Conservation (phyloP, 2,329 filamentous ascomycete genomes). For the Reticulascus tulasneorum region DNA sequence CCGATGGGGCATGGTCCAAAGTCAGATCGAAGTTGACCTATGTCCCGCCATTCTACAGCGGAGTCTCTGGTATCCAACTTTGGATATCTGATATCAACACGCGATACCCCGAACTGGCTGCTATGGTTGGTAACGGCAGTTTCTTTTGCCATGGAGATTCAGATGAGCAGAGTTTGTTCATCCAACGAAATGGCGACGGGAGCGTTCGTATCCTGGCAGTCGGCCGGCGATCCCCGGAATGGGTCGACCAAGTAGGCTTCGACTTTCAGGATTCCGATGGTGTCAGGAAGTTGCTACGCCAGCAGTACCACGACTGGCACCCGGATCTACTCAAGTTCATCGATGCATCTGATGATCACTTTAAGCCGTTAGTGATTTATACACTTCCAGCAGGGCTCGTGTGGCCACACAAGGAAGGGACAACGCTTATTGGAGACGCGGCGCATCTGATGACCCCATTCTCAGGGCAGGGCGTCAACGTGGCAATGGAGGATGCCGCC, state of each 20-base stretch:
- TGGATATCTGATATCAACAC: slow-evolving; percentile 37
- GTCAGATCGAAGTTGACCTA: slow-evolving; percentile 30
- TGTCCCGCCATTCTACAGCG: slow-evolving; percentile 39
- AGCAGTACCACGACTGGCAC: slow-evolving; percentile 36
- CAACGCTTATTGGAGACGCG: slow-evolving; percentile 4
- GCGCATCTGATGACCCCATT: slow-evolving; percentile 7
- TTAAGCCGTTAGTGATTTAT: slow-evolving; percentile 42
- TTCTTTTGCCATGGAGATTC: slow-evolving; percentile 39
- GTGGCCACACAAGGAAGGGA: slow-evolving; percentile 3
- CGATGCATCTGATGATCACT: slow-evolving; percentile 31
- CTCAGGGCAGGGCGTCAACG: slow-evolving; percentile 6
- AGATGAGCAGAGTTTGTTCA: slow-evolving; percentile 35
- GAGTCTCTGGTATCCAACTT: too few relatives aligned
- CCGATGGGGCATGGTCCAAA: slow-evolving; percentile 34
- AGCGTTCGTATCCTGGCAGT: slow-evolving; percentile 36
- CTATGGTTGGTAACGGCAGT: slow-evolving; percentile 44
- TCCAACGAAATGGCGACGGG: slow-evolving; percentile 43
- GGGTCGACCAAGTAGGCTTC: slow-evolving; percentile 36
- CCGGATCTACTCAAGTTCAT: slow-evolving; percentile 37
- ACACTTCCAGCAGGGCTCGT: slow-evolving; percentile 37
- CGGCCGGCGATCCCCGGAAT: slow-evolving; percentile 32
- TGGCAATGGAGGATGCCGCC: slow-evolving; percentile 6
- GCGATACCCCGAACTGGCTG: slow-evolving; percentile 34
- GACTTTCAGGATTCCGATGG: slow-evolving; percentile 34
- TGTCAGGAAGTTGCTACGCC: slow-evolving; percentile 32